Evolutionary conservation across 2,329 filamentous ascomycete species (phyloP), one percentile per base, ranked within the genome.

Genomic region (Pestalotiopsis sp.): DNA sequence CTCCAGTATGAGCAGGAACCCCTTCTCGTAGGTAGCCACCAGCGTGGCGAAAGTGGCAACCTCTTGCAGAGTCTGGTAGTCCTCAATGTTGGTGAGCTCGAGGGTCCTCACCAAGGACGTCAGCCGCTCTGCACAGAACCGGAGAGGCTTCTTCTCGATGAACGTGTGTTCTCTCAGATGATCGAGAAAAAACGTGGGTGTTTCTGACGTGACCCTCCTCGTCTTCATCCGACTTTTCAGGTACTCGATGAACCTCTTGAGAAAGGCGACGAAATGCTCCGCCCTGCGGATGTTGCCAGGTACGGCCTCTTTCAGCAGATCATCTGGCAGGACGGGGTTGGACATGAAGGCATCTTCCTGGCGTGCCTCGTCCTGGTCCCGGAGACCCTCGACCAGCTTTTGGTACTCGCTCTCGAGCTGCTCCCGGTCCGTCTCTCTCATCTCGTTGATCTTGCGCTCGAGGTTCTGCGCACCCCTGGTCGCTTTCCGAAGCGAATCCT

Each of bases 201-300:
- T 99, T 80, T 99, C 96, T 7, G 96, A 98, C 72, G 98, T 98
- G 72, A 97, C 95, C 77, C 98, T 94, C 4, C 96, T 90, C 14
- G 98, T 95, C 85, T 97, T 98, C 96, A 99, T 98, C 69, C 97
- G 90, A 2, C 95, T 98, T 86, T 94, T 98, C 65, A 99, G 86
- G 76, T 99, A 99, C 79, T 99, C 97, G 73, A 99, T 96, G 78
- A 99, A 99, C 70, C 96, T 89, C 79, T 97, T 97, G 68, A 99
- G 82, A 79, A 99, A 99, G 0, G 94, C 90, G 14, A 97, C 90
- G 77, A 99, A 99, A 78, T 99, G 96, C 76, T 99, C 96, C 4
- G 96, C 96, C 81, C 96, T 88, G 70, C 96, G 87, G 72, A 99
- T 99, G 74, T 99, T 99, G 36, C 96, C 97, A 0, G 96, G 96